Evolutionary conservation across 768 basidiomycete species (phyloP), one percentile per base, ranked within the genome.

Genomic region (Boletus pseudopeckii): DNA sequence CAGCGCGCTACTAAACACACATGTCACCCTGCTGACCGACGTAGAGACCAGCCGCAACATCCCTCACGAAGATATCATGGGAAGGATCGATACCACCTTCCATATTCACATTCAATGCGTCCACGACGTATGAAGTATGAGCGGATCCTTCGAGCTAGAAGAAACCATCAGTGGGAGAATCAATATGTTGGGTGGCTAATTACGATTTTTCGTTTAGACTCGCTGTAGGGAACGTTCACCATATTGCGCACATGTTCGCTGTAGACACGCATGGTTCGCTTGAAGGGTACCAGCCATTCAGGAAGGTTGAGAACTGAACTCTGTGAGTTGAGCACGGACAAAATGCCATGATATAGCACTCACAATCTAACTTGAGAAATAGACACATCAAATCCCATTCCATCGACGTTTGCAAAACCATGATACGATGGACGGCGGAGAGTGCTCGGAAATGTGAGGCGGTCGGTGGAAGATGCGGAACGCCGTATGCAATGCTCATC

Each of bases 311-410:
- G 8, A 42, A 34, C 52, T 53, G 10, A 15, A 18, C 6, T 28
- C 9, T n/a, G 10, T 10, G 18, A 26, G 22, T 34, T 34, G 32
- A 48, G 18, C 13, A n/a, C 9, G 5, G n/a, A 36, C 24, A 28
- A 26, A 26, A 18, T 15, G 18, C 7, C 9, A 18, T 32, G 8
- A 3, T 13, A 15, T 28, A 11, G 36, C 5, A 7, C 52, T 34
- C 39, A 41, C 52, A 28, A 20, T 48, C 46, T 1, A 48, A 26
- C 39, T 41, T 41, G 39, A 53, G 38, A 49, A 53, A 48, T 15
- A 48, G 4, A 42, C 52, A 53, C 32, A 48, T 48, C 13, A 42
- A 26, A 46, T 53, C 52, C 52, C 52, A 53, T 49, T 53, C 28
- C 24, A 48, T 15, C 26, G 52, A 48, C 7, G 52, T 48, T 34